Conservation (phyloP, 225 moss, liverwort and hornwort species). For the Straminergon stramineum region DNA sequence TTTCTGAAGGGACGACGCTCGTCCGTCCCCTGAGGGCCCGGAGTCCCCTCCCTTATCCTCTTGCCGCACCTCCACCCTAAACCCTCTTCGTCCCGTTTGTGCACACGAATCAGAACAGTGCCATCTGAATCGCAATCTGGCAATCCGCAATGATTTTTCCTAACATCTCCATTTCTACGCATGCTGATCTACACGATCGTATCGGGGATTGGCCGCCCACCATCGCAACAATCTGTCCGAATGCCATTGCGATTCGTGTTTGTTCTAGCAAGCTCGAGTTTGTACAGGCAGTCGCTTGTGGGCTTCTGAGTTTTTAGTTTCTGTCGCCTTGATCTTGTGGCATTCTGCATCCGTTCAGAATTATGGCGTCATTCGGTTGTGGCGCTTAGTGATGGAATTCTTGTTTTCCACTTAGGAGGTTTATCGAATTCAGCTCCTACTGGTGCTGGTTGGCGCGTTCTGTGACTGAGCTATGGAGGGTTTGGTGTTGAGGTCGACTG, state of each 20-base stretch:
- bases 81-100: neutral
- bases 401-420: neutral
- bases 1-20: neutral
- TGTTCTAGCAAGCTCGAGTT: neutral
- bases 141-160: neutral
- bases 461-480: slow-evolving; percentile 14
- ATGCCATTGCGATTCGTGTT: neutral
- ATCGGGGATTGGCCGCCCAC: neutral
- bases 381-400: neutral
- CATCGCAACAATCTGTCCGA: neutral
- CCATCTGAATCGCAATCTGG: neutral
- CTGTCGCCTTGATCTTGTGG: neutral
- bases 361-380: neutral
- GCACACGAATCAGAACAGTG: neutral
- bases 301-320: neutral
- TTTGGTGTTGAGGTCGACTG: neutral
- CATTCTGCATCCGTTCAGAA: neutral
- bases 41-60: neutral
- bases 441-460: neutral
- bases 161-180: neutral
- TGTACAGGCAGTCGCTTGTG: neutral
- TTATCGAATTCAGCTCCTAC: neutral
- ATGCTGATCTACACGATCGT: neutral
- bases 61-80: neutral
- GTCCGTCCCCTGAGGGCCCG: neutral